Evolutionary conservation across 805 yeast species (phyloP).

Genomic region (Barnettozyma sucrosica): DNA sequence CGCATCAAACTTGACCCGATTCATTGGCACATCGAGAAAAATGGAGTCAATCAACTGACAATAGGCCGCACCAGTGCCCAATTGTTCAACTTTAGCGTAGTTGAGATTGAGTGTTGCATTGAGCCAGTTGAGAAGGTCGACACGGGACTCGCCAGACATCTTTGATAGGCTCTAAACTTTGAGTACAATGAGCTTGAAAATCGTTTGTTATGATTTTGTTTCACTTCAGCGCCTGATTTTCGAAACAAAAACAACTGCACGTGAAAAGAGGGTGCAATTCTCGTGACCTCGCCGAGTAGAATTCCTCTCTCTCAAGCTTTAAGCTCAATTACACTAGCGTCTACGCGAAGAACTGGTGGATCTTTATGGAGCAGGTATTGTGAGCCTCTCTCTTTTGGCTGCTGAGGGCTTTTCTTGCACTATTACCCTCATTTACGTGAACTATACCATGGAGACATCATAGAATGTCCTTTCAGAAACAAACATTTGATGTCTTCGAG

Average conservation of each 20-base stretch:
- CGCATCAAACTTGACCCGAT: conserved; percentile 67
- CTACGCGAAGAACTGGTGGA: too few relatives aligned
- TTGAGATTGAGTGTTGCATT: conserved; percentile 61
- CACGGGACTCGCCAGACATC: conserved; percentile 54
- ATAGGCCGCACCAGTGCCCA: conserved; percentile 94
- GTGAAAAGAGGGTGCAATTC: neutral
- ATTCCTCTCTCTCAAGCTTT: too few relatives aligned
- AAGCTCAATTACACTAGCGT: too few relatives aligned
- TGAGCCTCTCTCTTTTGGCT: too few relatives aligned
- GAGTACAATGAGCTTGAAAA: neutral
- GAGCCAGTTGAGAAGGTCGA: conserved; percentile 81
- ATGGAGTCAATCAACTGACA: conserved; percentile 89
- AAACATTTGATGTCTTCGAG: too few relatives aligned
- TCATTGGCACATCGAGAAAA: conserved; percentile 76
- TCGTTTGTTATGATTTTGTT: neutral
- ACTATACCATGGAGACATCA: too few relatives aligned
- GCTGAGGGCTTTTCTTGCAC: too few relatives aligned
- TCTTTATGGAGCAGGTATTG: too few relatives aligned
- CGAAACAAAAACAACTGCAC: neutral
- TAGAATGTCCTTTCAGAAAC: too few relatives aligned
- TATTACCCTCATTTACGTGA: too few relatives aligned
- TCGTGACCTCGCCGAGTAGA: too few relatives aligned
- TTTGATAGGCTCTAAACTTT: neutral
- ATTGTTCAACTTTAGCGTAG: conserved; percentile 78
- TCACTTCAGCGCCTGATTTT: neutral